Percentiles rank a stretch among this genome's conserved stretches.
phyloP scores from a whole-genome alignment of 2,329 filamentous ascomycete genomes.

The Sclerotinia minor region DNA sequence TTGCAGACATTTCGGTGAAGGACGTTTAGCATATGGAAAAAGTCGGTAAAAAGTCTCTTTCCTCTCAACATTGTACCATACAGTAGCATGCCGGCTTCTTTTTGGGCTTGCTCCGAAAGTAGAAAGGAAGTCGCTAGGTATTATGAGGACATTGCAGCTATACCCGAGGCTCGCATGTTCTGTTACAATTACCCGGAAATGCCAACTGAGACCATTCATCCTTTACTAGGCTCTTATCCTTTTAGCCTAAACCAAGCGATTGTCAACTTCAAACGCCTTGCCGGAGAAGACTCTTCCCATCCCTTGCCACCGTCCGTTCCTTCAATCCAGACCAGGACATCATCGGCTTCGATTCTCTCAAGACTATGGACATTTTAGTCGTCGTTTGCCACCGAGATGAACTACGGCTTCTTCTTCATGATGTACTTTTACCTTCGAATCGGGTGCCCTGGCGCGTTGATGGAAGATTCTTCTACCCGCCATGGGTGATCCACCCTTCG shows the following conservation, averaged over 20 bases:
- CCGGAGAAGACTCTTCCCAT: rapidly evolving
- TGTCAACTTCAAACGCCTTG: not conserved
- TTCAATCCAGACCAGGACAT: constrained; percentile 1
- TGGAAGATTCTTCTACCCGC: rapidly evolving
- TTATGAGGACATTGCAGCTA: not conserved
- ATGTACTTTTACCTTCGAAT: not conserved
- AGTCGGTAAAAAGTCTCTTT: not conserved
- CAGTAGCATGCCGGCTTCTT: not conserved
- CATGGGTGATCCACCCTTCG: not conserved
- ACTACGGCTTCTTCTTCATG: rapidly evolving
- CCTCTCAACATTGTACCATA: not conserved
- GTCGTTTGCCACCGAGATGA: too few species aligned
- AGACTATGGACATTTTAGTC: rapidly evolving
- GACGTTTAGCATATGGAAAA: rapidly evolving
- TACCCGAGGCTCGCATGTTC: not conserved
- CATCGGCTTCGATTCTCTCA: not conserved
- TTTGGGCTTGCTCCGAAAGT: not conserved
- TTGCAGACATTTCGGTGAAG: not conserved
- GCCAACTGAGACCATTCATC: not conserved
- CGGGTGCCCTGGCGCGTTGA: not conserved
- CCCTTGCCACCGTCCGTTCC: not conserved
- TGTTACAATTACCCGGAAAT: not conserved
- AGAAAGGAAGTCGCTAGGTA: not conserved
- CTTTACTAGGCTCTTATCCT: not conserved
- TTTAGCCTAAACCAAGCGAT: not conserved